Base-by-base conservation (phyloP, 176 grass and related monocot genomes). In the Lolium perenne region DNA sequence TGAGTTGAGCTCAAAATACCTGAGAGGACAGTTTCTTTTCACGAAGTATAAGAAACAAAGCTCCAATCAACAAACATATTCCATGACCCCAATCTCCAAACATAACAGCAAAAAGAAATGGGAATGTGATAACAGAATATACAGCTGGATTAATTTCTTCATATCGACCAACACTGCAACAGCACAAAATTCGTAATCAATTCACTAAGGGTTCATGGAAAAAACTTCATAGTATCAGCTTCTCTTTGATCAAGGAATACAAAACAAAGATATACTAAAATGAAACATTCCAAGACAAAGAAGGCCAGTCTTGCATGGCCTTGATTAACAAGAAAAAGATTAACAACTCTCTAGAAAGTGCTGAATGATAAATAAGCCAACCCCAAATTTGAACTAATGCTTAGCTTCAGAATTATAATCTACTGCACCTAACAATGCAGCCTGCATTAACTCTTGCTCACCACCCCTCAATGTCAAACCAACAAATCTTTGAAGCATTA, bases 51-150 rank as follows among this genome's bases (percentile, higher is more conserved):
- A 99, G 92, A 81, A 99, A 26, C 86, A 96, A 90, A 87, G 97
- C 90, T 88, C 94, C 97, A 53, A 99, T 62, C 80, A 99, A 88
- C 53, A 99, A 80, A 84, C 97, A 99, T 88, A 99, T 94, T 75
- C 97, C 97, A 94, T 99, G 97, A 41, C 97, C 97, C 97, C 97
- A 99, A 88, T 99, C 97, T 89, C 97, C 97, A 90, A 99, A 99
- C 97, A 99, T 99, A 55, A 99, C 97, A 89, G 97, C 97, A 76
- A 99, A 99, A 80, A 99, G 92, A 91, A 99, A 99, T 87, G 97
- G 97, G 80, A 99, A 99, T 45, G 97, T 99, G 76, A 99, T 82
- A 73, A 99, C 90, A 83, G 94, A 94, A 89, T 97, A 99, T 77
- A 99, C 94, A 87, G 97, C 97, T 61, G 97, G 97, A 93, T 99